Evolutionary conservation across 2,329 filamentous ascomycete species (phyloP).

Genomic region (Penicillium sp.): DNA sequence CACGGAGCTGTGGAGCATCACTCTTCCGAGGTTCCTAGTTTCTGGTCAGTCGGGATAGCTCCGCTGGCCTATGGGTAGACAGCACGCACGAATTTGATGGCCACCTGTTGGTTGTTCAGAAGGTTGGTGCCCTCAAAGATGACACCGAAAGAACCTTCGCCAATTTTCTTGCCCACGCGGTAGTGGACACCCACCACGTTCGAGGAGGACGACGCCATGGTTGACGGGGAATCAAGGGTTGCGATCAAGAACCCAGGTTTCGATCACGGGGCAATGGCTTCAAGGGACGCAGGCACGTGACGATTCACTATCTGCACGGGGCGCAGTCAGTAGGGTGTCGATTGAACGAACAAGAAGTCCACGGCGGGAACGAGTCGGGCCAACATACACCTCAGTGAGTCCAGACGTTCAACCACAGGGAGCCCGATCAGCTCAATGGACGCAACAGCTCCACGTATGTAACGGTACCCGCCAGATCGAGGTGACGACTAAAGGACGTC

Average conservation of each 20-base stretch:
- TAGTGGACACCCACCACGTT: constrained; percentile 99
- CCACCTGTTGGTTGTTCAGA: constrained; percentile 97
- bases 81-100: constrained; percentile 91
- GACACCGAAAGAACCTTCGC: constrained; percentile 96
- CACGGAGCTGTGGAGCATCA: constrained; percentile 93
- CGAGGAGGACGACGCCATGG: constrained; percentile 82
- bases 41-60: constrained; percentile 22
- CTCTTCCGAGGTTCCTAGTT: constrained; percentile 94
- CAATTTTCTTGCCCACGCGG: constrained; percentile 98
- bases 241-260: constrained; percentile 16
- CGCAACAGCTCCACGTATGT: constrained; percentile 9
- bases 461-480: too few relatives aligned
- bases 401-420: constrained; percentile 4
- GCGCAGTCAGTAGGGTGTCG: constrained; percentile 14
- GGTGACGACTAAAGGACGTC: constrained; percentile 1
- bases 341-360: too few relatives aligned
- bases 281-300: constrained; percentile 23
- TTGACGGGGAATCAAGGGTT: constrained; percentile 9
- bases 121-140: constrained; percentile 99
- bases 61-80: constrained; percentile 4
- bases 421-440: constrained; percentile 11
- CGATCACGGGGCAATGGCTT: constrained; percentile 19
- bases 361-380: constrained; percentile 3
- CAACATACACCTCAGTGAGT: constrained; percentile 9
- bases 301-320: constrained; percentile 11